Evolutionary conservation across 306 rosid genomes (phyloP).

Genomic region (Trifolium dubium): DNA sequence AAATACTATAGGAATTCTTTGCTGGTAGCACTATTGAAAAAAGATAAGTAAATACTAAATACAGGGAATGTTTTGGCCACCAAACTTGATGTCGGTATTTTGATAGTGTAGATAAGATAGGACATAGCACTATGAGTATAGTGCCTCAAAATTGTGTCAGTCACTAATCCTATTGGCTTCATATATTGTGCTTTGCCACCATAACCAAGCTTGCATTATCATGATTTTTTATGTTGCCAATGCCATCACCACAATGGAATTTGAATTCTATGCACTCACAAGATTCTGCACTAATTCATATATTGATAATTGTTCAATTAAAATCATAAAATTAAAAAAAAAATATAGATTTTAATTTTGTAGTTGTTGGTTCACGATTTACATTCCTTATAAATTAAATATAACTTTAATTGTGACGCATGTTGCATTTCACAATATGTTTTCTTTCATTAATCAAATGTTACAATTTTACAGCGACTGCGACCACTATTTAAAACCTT

Average conservation of each 20-base stretch:
- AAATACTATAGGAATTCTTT: constrained; percentile 1
- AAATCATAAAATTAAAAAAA: no score
- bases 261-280: no score
- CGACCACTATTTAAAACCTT: neutral
- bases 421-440: no score
- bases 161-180: neutral
- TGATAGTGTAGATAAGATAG: neutral
- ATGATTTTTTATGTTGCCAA: neutral
- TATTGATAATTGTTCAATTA: no score
- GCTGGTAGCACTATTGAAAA: neutral
- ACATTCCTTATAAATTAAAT: no score
- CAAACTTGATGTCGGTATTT: neutral
- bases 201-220: neutral
- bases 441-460: no score
- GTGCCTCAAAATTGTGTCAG: neutral
- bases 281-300: no score
- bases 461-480: no score
- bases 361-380: no score
- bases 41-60: neutral
- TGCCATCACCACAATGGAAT: neutral
- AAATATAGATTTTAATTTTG: no score
- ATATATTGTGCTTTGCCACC: neutral
- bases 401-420: no score
- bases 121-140: neutral
- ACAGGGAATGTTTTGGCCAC: constrained; percentile 17